Base-by-base conservation (phyloP, 2,329 filamentous ascomycete species). In the Knufia fluminis region DNA sequence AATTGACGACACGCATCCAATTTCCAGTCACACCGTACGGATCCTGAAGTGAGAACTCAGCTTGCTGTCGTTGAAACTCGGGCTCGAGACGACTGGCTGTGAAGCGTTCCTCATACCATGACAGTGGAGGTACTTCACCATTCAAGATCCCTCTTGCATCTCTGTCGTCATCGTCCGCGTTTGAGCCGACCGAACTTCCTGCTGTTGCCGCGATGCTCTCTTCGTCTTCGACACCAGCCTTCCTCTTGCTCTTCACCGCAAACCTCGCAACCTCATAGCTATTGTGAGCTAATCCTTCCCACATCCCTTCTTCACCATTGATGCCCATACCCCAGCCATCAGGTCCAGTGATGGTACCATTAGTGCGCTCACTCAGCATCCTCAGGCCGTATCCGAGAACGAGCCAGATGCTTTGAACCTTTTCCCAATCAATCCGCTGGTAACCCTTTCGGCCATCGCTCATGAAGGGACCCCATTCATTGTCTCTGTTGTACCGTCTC, bases 341-440 rank as follows among this genome's bases (percentile, higher is more conserved):
- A 22, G 28, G 17, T 17, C 45, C 35, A 20, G 4, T 16, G 19
- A 48, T 28, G 19, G 8, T 31, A 3, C 45, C 35, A 4, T 33
- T 33, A 8, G 33, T 28, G 12, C 56, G 54, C 31, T 58, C 52
- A 1, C 41, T 54, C 55, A 77, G 75, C 8, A 65, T 61, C 33
- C 68, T 64, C 46, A 85, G 71, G 60, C 87, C 88, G 60, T 76
- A 73, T 2, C 76, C 76, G 2, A 90, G 64, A 1, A 83, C 78
- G 2, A 89, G 70, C 72, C 88, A 78, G 48, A 88, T 77, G 7
- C 83, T 80, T 64, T 90, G 85, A 9, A 89, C 68, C 67, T 85
- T 86, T 64, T 90, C 84, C 86, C 86, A 91, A 64, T 91, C 85
- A 0, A 86, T 81, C 3, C 66, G 64, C 46, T n/a, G n/a, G n/a